phyloP scores from a whole-genome alignment of 1,284 basidiomycete species.

The Ustilago vetiveriae region DNA sequence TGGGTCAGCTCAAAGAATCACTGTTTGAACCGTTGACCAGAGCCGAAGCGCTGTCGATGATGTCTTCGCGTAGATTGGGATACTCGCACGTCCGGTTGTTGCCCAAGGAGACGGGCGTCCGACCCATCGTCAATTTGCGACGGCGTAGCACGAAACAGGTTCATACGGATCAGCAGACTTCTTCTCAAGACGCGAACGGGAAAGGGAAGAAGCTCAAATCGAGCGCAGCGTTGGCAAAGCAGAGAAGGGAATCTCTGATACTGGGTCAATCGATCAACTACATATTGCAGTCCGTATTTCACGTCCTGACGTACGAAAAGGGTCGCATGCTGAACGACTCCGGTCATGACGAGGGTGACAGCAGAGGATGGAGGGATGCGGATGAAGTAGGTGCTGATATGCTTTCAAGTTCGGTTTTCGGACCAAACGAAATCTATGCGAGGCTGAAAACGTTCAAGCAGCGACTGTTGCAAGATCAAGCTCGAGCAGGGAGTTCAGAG shows the following conservation, averaged over 20 bases:
- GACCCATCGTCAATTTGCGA: slow-evolving; percentile 92
- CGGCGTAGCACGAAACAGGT: slow-evolving; percentile 69
- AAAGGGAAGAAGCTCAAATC: slow-evolving; percentile 4
- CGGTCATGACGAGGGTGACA: background rate
- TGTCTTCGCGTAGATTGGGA: slow-evolving; percentile 70
- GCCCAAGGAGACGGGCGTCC: slow-evolving; percentile 91
- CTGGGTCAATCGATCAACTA: slow-evolving; percentile 80
- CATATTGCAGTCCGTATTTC: slow-evolving; percentile 76
- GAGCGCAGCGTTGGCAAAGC: slow-evolving; percentile 8
- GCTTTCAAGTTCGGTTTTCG: slow-evolving; percentile 56
- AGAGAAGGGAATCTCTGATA: slow-evolving; percentile 26
- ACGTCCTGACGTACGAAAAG: slow-evolving; percentile 58
- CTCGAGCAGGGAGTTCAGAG: background rate
- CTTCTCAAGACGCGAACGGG: background rate
- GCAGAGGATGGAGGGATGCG: background rate
- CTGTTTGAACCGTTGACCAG: slow-evolving; percentile 50
- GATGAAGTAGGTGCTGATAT: background rate
- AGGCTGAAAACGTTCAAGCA: slow-evolving; percentile 44
- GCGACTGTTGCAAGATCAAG: slow-evolving; percentile 6
- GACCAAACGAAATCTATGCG: slow-evolving; percentile 68
- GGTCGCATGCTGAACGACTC: slow-evolving; percentile 10
- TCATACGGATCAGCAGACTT: slow-evolving; percentile 12
- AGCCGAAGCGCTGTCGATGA: slow-evolving; percentile 64
- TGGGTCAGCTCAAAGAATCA: slow-evolving; percentile 75
- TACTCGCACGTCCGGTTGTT: slow-evolving; percentile 87